Conservation (phyloP, 163 green algal species). For the Scenedesmus sp. region DNA sequence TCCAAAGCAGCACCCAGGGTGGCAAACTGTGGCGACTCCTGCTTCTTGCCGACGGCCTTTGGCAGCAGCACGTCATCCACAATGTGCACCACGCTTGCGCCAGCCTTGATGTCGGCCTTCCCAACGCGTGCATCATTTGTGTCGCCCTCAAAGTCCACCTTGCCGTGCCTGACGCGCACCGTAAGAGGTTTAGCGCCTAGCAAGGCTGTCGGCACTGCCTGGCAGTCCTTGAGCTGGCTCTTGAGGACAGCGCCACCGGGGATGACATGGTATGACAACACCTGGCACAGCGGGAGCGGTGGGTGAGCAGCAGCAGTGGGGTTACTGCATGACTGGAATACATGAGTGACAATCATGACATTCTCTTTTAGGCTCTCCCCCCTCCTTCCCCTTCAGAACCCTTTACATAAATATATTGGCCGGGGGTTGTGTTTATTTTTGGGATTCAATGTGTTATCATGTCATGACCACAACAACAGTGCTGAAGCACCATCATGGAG, state of each 20-base stretch:
- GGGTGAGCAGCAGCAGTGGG: neutral
- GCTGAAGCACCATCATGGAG: no score
- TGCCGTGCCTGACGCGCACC: neutral
- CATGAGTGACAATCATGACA: no score
- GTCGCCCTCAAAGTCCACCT: neutral
- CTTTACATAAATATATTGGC: no score
- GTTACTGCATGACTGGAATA: no score
- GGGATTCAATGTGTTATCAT: no score
- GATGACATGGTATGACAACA: slow-evolving; percentile 17
- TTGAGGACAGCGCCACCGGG: neutral
- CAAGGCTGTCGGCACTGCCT: neutral
- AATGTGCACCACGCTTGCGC: slow-evolving; percentile 13
- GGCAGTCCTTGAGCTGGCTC: neutral
- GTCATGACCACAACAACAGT: no score
- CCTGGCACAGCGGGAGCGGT: neutral
- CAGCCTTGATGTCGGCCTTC: slow-evolving; percentile 15
- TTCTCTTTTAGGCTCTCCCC: no score
- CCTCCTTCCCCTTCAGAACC: no score
- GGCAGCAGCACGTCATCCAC: slow-evolving; percentile 31
- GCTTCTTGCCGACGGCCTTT: neutral
- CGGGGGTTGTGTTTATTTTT: no score
- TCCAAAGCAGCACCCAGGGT: neutral
- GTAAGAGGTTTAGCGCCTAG: neutral
- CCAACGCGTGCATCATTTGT: neutral
- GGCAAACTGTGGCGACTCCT: neutral